Conservation (phyloP, 2,329 filamentous ascomycete genomes). For the Curvularia spicifera region DNA sequence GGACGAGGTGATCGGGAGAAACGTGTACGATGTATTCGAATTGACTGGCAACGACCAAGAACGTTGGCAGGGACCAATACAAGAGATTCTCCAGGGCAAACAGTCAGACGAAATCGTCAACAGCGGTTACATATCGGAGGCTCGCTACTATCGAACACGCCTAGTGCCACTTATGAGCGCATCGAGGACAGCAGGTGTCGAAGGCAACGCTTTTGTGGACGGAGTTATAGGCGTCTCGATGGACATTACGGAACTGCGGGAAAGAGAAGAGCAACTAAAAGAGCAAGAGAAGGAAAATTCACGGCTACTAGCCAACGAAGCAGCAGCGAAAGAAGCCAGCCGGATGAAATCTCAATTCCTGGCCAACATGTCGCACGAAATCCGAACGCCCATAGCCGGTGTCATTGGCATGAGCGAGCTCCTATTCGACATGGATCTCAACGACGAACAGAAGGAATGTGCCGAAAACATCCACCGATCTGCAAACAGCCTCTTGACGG, state of each 20-base stretch:
- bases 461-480: slow-evolving; percentile 80
- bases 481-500: slow-evolving; percentile 79
- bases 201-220: slow-evolving; percentile 63
- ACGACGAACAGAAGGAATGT: slow-evolving; percentile 74
- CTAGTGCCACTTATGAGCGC: slow-evolving; percentile 70
- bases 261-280: slow-evolving; percentile 67
- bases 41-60: slow-evolving; percentile 41
- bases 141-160: slow-evolving; percentile 73
- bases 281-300: slow-evolving; percentile 72
- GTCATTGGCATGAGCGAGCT: slow-evolving; percentile 82
- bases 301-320: slow-evolving; percentile 74
- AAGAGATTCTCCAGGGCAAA: slow-evolving; percentile 68
- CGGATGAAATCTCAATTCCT: slow-evolving; percentile 81
- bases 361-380: slow-evolving; percentile 83
- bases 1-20: slow-evolving; percentile 59
- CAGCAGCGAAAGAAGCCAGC: slow-evolving; percentile 79
- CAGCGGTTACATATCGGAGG: slow-evolving; percentile 65
- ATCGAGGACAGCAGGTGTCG: slow-evolving; percentile 59
- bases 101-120: slow-evolving; percentile 63
- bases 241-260: slow-evolving; percentile 76
- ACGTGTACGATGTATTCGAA: slow-evolving; percentile 69
- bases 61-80: slow-evolving; percentile 63
- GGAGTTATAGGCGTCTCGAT: slow-evolving; percentile 81
- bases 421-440: slow-evolving; percentile 69
- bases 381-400: slow-evolving; percentile 78